Evolutionary conservation across 352 stramenopile species (phyloP), one percentile per base, ranked within the genome.

Genomic region (Phytophthora brassicae): DNA sequence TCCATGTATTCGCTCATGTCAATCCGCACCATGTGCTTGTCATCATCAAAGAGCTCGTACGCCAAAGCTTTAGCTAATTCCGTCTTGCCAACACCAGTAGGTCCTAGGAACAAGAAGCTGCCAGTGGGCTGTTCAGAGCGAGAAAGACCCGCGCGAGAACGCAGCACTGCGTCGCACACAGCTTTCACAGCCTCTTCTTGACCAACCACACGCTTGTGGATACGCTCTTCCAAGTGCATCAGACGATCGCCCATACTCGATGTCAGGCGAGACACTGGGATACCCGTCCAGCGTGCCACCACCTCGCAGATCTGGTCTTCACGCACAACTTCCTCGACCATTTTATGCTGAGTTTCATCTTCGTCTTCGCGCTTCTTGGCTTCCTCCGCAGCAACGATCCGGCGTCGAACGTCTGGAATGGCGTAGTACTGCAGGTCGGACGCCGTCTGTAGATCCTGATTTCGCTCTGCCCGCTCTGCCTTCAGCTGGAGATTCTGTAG

Each of bases 1-100:
- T 99, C 96, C 82, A 98, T 99, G 75, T 99, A 99, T 73, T 99
- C 96, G 45, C 77, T 96, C 96, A 99, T 99, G 57, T 99, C 97
- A 60, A 99, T 97, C 29, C 97, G 82, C 20, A 98, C 81, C 71
- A 99, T 93, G 65, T 96, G 76, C 64, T 97, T 97, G 45, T 98
- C 93, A 24, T 97, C 86, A 68, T 98, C 92, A 48, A 99, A 99
- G 2, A 99, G 73, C 56, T 98, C 92, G 46, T 81, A 84, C 41
- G 97, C 96, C 20, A 99, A 67, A 3, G 91, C 92, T 70, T 99
- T 99, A 2, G 94, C 92, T 14, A 99, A 70, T 50, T 98, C 88
- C 0, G 95, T 98, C 75, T 98, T 98, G 49, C 95, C 95, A 5
- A 98, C 94, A 63, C 97, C 97, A 1, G 96, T 99, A 5, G 95